Conservation (phyloP, 108 stramenopile genomes). For the Thalassiosira profunda region DNA sequence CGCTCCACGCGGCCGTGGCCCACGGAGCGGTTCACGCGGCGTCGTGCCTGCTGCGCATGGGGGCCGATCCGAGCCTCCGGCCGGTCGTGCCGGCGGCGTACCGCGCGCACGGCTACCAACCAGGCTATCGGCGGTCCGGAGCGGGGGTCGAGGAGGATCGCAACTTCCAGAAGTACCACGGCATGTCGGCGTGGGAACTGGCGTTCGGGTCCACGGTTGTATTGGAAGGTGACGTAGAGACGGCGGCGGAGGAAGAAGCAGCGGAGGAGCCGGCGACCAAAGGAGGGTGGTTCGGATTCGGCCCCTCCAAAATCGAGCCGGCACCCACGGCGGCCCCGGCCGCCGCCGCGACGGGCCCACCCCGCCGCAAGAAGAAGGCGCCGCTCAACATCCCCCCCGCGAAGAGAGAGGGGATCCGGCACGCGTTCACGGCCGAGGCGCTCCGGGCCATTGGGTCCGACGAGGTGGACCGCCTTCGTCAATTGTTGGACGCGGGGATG, state of each 20-base stretch:
- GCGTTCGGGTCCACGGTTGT: constrained; percentile 61
- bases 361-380: too few species aligned
- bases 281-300: constrained; percentile 46
- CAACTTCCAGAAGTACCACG: constrained; percentile 62
- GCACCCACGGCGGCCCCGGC: too few species aligned
- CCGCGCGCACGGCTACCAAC: constrained; percentile 4
- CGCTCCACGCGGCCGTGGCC: constrained; percentile 79
- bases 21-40: constrained; percentile 81
- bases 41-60: constrained; percentile 79
- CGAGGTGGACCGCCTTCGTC: constrained; percentile 71
- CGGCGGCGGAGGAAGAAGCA: constrained; percentile 2
- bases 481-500: constrained; percentile 80
- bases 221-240: neutral
- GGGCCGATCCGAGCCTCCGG: constrained; percentile 84
- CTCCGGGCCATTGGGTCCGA: constrained; percentile 85
- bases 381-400: constrained; percentile 67
- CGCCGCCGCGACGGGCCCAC: too few species aligned
- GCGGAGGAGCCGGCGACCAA: constrained; percentile 18
- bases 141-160: constrained; percentile 33
- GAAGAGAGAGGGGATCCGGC: constrained; percentile 78
- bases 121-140: constrained; percentile 12
- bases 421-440: constrained; percentile 90
- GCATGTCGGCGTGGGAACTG: constrained; percentile 81
- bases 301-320: too few species aligned
- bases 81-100: constrained; percentile 46